phyloP scores from a whole-genome alignment of 345 rosid species.

The Acer negundo region DNA sequence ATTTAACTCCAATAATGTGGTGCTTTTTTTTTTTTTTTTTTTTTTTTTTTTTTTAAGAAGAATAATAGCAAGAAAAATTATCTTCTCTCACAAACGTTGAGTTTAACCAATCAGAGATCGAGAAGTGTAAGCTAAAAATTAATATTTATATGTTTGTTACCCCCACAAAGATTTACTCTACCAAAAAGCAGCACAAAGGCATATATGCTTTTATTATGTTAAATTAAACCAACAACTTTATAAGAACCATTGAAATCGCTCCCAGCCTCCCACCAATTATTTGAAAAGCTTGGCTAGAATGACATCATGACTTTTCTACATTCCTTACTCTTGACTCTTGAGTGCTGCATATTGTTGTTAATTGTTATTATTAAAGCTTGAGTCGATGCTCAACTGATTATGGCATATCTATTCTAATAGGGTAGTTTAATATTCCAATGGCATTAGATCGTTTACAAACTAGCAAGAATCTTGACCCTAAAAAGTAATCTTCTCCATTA shows the following conservation, averaged over 20 bases:
- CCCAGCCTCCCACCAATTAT: background rate
- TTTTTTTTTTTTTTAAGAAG: background rate
- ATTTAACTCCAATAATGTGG: background rate
- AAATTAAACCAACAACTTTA: constrained; percentile 3
- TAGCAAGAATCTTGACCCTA: background rate
- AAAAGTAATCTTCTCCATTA: background rate
- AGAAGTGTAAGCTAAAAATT: background rate
- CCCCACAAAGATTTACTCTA: constrained; percentile 19
- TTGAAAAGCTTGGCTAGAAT: background rate
- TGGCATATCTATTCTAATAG: background rate
- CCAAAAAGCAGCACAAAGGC: constrained; percentile 6
- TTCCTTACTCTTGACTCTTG: constrained; percentile 9
- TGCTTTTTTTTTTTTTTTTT: too few species aligned
- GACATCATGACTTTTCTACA: constrained; percentile 12
- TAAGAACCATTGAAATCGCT: constrained; percentile 21
- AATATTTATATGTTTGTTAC: background rate
- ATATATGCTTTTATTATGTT: constrained; percentile 21
- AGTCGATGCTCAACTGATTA: constrained; percentile 8
- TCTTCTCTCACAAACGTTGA: background rate
- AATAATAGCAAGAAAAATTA: constrained; percentile 8
- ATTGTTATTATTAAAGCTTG: background rate
- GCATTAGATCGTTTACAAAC: background rate
- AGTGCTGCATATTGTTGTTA: background rate
- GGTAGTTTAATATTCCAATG: constrained; percentile 1
- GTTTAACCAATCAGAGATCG: constrained; percentile 6